A percentile compares a stretch with the other conserved stretches of the same genome.
phyloP scores from a whole-genome alignment of 129 eudicot species.

The Lonicera japonica region DNA sequence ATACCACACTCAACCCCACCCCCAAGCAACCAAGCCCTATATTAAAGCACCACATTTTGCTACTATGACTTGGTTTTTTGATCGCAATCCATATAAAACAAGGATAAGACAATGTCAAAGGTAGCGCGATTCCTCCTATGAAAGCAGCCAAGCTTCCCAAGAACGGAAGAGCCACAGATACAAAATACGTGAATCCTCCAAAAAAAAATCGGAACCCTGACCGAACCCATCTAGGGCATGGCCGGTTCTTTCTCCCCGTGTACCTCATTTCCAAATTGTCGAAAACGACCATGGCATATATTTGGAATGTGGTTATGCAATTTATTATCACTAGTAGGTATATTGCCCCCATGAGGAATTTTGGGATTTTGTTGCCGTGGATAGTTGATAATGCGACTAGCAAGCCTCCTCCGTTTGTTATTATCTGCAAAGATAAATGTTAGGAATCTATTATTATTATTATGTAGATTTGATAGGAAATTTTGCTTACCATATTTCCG shows the following conservation, averaged over 20 bases:
- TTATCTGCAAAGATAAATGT: background rate
- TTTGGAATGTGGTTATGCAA: conserved; percentile 43
- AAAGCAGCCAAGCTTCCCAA: conserved; percentile 34
- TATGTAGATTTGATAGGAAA: background rate
- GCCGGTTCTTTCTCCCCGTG: conserved; percentile 19
- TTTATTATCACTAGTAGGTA: conserved; percentile 32
- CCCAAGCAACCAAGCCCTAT: conserved; percentile 46
- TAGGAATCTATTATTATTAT: too few relatives aligned
- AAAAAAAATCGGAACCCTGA: conserved; percentile 27
- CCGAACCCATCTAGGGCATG: conserved; percentile 44
- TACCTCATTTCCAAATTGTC: conserved; percentile 63
- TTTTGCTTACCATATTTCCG: conserved; percentile 40
- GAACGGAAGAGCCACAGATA: conserved; percentile 59
- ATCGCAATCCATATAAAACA: conserved; percentile 63
- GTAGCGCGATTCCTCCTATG: conserved; percentile 44
- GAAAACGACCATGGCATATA: conserved; percentile 48
- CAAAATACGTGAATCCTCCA: conserved; percentile 55
- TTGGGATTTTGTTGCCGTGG: conserved; percentile 27
- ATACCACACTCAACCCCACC: conserved; percentile 19
- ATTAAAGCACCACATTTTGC: conserved; percentile 39
- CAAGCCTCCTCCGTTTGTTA: conserved; percentile 26
- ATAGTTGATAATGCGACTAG: conserved; percentile 24
- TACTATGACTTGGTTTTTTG: conserved; percentile 26
- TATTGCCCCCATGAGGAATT: conserved; percentile 25
- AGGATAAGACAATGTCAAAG: conserved; percentile 53